Conservation (phyloP, 2,329 filamentous ascomycete species). For the Huntiella omanensis region DNA sequence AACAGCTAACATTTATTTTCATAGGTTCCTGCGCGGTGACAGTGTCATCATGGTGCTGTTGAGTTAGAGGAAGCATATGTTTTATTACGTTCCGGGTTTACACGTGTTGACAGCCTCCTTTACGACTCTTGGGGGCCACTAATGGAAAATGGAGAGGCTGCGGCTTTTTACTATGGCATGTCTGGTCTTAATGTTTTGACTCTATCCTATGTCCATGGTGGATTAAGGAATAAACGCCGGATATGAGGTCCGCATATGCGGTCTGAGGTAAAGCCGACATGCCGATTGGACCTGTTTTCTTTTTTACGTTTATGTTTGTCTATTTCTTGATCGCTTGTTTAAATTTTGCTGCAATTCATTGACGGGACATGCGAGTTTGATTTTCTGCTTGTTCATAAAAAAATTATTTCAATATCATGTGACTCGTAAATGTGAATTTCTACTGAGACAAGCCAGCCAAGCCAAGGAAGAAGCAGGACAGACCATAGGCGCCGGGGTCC, state of each 20-base stretch:
- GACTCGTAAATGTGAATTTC: not conserved
- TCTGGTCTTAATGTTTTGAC: too few species aligned
- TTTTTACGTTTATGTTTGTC: slow-evolving; percentile 1
- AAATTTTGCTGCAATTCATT: slow-evolving; percentile 16
- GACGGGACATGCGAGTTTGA: slow-evolving; percentile 12
- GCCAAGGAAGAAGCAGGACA: slow-evolving; percentile 67
- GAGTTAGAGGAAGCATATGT: slow-evolving; percentile 30
- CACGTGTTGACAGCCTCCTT: slow-evolving; percentile 6
- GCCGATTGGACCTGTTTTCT: not conserved
- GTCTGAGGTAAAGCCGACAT: not conserved
- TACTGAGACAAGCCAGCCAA: slow-evolving; percentile 30
- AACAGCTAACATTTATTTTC: not conserved
- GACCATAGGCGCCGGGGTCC: slow-evolving; percentile 49
- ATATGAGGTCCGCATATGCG: too few species aligned
- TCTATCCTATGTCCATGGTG: too few species aligned
- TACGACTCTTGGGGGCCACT: slow-evolving; percentile 8
- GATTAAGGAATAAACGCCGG: too few species aligned
- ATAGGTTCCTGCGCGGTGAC: slow-evolving; percentile 68
- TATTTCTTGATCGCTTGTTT: slow-evolving; percentile 12
- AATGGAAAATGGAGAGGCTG: not conserved
- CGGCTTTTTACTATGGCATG: too few species aligned
- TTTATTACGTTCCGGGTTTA: slow-evolving; percentile 5
- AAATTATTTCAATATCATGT: not conserved
- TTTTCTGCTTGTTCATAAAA: slow-evolving; percentile 11
- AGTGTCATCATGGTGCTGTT: slow-evolving; percentile 74